Evolutionary conservation across 2,329 filamentous ascomycete genomes (phyloP).

Genomic region (Nothomitra cinnamomea): DNA sequence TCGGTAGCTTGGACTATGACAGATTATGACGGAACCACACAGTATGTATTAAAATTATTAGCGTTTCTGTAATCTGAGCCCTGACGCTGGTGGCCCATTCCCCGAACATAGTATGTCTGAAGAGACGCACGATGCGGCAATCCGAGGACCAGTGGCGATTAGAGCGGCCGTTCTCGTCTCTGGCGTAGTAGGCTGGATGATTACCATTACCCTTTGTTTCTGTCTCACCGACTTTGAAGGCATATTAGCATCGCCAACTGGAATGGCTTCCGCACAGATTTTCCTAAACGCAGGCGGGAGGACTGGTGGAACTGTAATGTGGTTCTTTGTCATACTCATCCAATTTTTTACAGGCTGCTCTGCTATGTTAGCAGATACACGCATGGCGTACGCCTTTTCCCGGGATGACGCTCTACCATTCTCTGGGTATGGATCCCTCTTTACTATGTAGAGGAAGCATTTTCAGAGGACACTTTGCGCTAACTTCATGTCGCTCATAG

Average conservation of each 20-base stretch:
- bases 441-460: not conserved
- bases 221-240: conserved; percentile 40
- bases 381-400: conserved; percentile 45
- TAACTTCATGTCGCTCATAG: not conserved
- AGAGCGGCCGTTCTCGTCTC: conserved; percentile 40
- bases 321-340: conserved; percentile 43
- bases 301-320: conserved; percentile 40
- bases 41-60: conserved; percentile 22
- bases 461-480: not conserved
- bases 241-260: conserved; percentile 39
- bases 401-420: conserved; percentile 44
- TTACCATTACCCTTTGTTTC: conserved; percentile 47
- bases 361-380: conserved; percentile 45
- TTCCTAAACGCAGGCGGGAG: conserved; percentile 42
- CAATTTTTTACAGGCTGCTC: conserved; percentile 48
- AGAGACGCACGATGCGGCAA: conserved; percentile 46
- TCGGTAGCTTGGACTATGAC: conserved; percentile 49
- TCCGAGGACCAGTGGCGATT: conserved; percentile 42
- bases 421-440: conserved; percentile 25
- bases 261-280: conserved; percentile 40
- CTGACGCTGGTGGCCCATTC: conserved; percentile 14
- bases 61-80: conserved; percentile 15
- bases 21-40: conserved; percentile 49
- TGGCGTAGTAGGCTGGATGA: conserved; percentile 41
- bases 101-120: conserved; percentile 38